These are phyloP conservation scores for Talaromyces islandicus DNA, from an alignment of 2,329 filamentous ascomycete species.

Conservation along the genomic window DNA sequence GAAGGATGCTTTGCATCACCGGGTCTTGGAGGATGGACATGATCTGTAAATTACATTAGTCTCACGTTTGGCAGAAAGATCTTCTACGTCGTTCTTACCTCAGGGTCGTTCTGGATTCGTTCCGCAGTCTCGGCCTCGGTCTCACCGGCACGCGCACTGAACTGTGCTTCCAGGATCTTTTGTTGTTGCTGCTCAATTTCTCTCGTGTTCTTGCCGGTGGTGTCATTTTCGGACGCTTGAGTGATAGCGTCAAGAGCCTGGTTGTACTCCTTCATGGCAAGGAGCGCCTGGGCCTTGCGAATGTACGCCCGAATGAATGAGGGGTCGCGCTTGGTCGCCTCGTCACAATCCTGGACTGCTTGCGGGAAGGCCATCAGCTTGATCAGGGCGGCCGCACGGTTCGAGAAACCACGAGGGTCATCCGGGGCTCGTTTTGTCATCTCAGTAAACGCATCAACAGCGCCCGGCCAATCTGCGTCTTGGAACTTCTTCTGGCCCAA, in stretches of 20 bases:
- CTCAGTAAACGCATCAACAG: slow-evolving; percentile 88
- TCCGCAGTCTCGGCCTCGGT: slow-evolving; percentile 93
- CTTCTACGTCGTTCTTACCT: slow-evolving; percentile 51
- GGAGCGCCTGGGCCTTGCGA: slow-evolving; percentile 90
- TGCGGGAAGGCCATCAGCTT: slow-evolving; percentile 95
- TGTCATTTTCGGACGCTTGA: slow-evolving; percentile 72
- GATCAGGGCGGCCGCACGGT: slow-evolving; percentile 92
- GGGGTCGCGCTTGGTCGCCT: slow-evolving; percentile 82
- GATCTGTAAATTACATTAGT: slow-evolving; percentile 50
- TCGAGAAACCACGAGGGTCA: slow-evolving; percentile 91
- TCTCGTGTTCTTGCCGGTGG: slow-evolving; percentile 70
- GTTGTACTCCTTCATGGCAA: slow-evolving; percentile 97
- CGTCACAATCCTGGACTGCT: slow-evolving; percentile 86
- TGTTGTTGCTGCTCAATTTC: slow-evolving; percentile 94
- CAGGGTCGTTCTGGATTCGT: slow-evolving; percentile 81
- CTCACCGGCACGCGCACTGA: slow-evolving; percentile 84
- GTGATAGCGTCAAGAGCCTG: slow-evolving; percentile 86
- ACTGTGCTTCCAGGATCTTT: slow-evolving; percentile 88
- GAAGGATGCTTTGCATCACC: slow-evolving; percentile 94
- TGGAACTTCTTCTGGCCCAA: slow-evolving; percentile 97
- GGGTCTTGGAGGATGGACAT: slow-evolving; percentile 89
- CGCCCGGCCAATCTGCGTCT: slow-evolving; percentile 88
- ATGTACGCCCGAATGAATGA: slow-evolving; percentile 95
- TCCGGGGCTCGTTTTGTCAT: slow-evolving; percentile 95
- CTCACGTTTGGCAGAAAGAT: neutral